phyloP scores from a whole-genome alignment of 345 rosid genomes.

The Gossypium turneri region DNA sequence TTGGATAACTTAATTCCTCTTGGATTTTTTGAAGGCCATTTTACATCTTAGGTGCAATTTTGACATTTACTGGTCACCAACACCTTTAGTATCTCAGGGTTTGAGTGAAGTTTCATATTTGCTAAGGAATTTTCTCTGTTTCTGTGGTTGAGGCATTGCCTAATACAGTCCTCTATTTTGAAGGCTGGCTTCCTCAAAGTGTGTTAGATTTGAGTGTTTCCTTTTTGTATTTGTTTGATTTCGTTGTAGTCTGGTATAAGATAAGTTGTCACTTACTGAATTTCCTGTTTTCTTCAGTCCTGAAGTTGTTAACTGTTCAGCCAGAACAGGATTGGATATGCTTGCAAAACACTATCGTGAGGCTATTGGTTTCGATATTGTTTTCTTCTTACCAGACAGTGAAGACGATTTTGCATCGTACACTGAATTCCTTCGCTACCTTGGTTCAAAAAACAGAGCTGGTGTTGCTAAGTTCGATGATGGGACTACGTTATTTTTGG shows the following conservation, averaged over 20 bases:
- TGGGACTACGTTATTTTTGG: constrained; percentile 82
- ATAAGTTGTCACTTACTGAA: background rate
- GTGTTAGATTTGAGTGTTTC: background rate
- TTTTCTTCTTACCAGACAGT: constrained; percentile 90
- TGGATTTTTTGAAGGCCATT: background rate
- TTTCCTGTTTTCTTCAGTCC: constrained; percentile 46
- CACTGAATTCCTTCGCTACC: constrained; percentile 87
- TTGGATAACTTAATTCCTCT: background rate
- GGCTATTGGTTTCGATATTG: constrained; percentile 74
- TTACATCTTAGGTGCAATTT: background rate
- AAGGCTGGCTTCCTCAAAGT: background rate
- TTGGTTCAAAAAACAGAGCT: constrained; percentile 88
- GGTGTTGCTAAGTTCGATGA: constrained; percentile 93
- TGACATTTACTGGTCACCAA: background rate
- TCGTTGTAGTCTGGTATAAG: background rate
- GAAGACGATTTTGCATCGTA: constrained; percentile 94
- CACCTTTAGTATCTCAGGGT: background rate
- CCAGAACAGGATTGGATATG: constrained; percentile 96
- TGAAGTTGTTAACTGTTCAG: constrained; percentile 86
- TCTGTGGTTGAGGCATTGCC: background rate
- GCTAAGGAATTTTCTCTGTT: background rate
- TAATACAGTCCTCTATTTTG: background rate
- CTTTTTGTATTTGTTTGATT: background rate
- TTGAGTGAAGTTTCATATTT: background rate
- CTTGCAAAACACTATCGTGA: constrained; percentile 76